Evolutionary conservation across 148 eudicot species (phyloP).

Genomic region (Chenopodium suecicum): DNA sequence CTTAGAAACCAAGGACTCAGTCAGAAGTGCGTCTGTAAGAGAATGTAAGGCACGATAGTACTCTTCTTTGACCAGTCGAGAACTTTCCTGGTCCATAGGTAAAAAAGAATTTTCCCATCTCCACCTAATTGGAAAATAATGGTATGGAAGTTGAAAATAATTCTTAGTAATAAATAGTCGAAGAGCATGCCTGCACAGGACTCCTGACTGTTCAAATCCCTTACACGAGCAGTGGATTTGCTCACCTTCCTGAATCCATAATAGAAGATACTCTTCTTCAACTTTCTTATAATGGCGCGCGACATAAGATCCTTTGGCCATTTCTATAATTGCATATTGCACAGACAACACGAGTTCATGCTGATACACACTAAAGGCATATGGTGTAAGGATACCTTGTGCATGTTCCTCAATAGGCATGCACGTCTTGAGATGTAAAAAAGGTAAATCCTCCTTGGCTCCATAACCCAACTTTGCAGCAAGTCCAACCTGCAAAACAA

Average conservation of each 20-base stretch:
- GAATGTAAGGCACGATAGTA: conserved; percentile 46
- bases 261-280: conserved; percentile 54
- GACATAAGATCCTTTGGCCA: conserved; percentile 57
- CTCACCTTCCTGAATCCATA: conserved; percentile 66
- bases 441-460: conserved; percentile 30
- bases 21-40: conserved; percentile 39
- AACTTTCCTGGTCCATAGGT: conserved; percentile 34
- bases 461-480: conserved; percentile 31
- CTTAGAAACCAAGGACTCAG: conserved; percentile 52
- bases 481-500: conserved; percentile 40
- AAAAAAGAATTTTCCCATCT: conserved; percentile 46
- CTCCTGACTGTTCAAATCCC: conserved; percentile 64
- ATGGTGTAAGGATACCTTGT: conserved; percentile 48
- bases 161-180: conserved; percentile 54
- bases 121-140: conserved; percentile 62
- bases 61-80: conserved; percentile 32
- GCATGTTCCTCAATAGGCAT: conserved; percentile 75
- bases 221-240: conserved; percentile 71
- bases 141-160: conserved; percentile 65
- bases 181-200: conserved; percentile 62
- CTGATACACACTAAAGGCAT: conserved; percentile 50
- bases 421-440: conserved; percentile 47
- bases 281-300: conserved; percentile 58
- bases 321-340: conserved; percentile 56
- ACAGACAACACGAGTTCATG: conserved; percentile 48